These are phyloP conservation scores for Hypoxylon sp. DNA, from an alignment of 2,329 filamentous ascomycete genomes.

Conservation along the genomic window DNA sequence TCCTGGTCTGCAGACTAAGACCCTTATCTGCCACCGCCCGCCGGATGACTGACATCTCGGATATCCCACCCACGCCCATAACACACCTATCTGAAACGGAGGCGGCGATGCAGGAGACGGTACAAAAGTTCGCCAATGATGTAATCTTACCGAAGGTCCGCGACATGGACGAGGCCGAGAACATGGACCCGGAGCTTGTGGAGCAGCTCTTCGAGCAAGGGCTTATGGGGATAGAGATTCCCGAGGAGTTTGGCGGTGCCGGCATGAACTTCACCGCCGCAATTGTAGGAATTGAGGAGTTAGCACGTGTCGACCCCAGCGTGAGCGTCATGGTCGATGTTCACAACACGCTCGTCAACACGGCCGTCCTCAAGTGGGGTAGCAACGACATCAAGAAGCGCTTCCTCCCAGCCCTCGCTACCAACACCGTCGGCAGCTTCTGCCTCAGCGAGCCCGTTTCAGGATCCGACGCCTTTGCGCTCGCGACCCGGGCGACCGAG, in stretches of 20 bases:
- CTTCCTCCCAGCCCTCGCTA: slow-evolving; percentile 91
- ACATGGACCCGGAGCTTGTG: slow-evolving; percentile 89
- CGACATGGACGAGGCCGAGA: slow-evolving; percentile 97
- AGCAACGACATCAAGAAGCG: slow-evolving; percentile 83
- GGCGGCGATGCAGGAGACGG: slow-evolving; percentile 87
- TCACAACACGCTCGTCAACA: slow-evolving; percentile 98
- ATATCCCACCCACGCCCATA: slow-evolving; percentile 91
- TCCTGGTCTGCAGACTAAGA: slow-evolving; percentile 47
- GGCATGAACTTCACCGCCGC: slow-evolving; percentile 99
- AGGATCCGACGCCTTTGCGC: slow-evolving; percentile 94
- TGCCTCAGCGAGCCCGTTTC: slow-evolving; percentile 93
- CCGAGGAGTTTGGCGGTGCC: slow-evolving; percentile 94
- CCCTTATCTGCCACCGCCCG: slow-evolving; percentile 72
- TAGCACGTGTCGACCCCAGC: slow-evolving; percentile 92
- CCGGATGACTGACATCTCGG: slow-evolving; percentile 76
- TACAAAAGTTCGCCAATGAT: slow-evolving; percentile 91
- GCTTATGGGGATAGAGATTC: slow-evolving; percentile 97
- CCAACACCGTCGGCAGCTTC: slow-evolving; percentile 91
- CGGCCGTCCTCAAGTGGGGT: slow-evolving; percentile 88
- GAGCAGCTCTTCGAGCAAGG: slow-evolving; percentile 98
- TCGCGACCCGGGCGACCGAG: slow-evolving; percentile 90
- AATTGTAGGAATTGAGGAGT: slow-evolving; percentile 96
- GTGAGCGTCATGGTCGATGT: slow-evolving; percentile 97
- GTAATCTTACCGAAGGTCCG: slow-evolving; percentile 91
- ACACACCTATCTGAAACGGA: slow-evolving; percentile 93